These are phyloP conservation scores for Acacia acuminata DNA, from an alignment of 306 rosid genomes.

Conservation along the genomic window DNA sequence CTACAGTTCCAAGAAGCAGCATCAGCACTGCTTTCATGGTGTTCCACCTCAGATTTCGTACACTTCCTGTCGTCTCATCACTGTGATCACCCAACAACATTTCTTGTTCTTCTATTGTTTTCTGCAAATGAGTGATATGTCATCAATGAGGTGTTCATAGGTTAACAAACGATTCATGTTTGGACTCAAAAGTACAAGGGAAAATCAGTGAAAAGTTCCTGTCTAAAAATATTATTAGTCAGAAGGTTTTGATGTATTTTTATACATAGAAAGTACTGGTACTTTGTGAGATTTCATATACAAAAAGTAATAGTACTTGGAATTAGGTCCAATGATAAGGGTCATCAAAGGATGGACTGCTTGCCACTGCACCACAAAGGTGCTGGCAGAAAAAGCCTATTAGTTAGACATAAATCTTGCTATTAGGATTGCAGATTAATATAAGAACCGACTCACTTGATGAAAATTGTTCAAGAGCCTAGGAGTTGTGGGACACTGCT, in stretches of 20 bases:
- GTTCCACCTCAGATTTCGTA: constrained; percentile 33
- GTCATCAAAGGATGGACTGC: too few species aligned
- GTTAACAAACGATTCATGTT: background rate
- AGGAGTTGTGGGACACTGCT: constrained; percentile 17
- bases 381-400: background rate
- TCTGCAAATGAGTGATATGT: constrained; percentile 11
- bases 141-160: background rate
- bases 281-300: too few species aligned
- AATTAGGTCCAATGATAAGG: background rate
- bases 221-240: too few species aligned
- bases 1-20: constrained; percentile 55
- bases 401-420: background rate
- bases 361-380: too few species aligned
- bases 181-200: background rate
- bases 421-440: background rate
- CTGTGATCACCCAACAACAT: constrained; percentile 12
- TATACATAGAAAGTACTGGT: too few species aligned
- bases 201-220: too few species aligned
- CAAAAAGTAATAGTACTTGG: too few species aligned
- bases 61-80: constrained; percentile 38
- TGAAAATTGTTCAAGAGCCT: constrained; percentile 15
- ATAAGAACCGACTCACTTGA: background rate
- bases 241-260: too few species aligned
- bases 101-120: constrained; percentile 26
- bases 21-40: constrained; percentile 46